Percentiles rank a stretch among this genome's conserved stretches.
Evolutionary conservation across 148 eudicot species (phyloP).

Genomic region (Fagopyrum esculentum): DNA sequence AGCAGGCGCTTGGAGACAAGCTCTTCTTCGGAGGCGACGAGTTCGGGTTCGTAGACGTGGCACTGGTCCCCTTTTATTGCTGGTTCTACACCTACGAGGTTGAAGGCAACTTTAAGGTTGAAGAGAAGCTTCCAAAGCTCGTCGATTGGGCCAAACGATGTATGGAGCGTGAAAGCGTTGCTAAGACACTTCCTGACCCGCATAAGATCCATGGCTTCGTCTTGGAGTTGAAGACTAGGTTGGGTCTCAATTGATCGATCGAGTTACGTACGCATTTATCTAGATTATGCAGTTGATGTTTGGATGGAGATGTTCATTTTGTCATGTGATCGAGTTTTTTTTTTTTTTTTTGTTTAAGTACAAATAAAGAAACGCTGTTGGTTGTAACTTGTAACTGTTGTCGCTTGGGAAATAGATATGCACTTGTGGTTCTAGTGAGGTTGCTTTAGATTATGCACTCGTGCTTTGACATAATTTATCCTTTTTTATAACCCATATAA

Average conservation of each 20-base stretch:
- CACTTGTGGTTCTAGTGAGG: too few relatives aligned
- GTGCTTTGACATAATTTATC: too few relatives aligned
- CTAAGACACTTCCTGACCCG: constrained; percentile 11
- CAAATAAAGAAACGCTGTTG: too few relatives aligned
- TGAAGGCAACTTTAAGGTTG: constrained; percentile 10
- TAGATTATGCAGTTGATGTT: too few relatives aligned
- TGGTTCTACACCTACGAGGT: constrained; percentile 13
- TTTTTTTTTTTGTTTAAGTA: too few relatives aligned
- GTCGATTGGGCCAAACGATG: constrained; percentile 17
- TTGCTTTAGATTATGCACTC: too few relatives aligned
- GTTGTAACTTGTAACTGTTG: too few relatives aligned
- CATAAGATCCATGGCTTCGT: constrained; percentile 13
- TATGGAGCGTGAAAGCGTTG: background rate
- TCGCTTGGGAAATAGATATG: too few relatives aligned
- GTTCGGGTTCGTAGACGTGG: constrained; percentile 1
- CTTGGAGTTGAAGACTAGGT: background rate
- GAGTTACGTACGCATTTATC: background rate
- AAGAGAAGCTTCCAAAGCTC: constrained; percentile 7
- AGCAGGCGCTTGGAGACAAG: constrained; percentile 11
- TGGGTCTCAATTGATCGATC: background rate
- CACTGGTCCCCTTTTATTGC: background rate
- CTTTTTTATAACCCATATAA: too few relatives aligned
- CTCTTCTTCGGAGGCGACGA: constrained; percentile 14
- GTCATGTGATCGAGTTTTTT: too few relatives aligned
- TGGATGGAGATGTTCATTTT: too few relatives aligned